Evolutionary conservation across 2,329 filamentous ascomycete genomes (phyloP).

Genomic region (Cryphonectria radicalis): DNA sequence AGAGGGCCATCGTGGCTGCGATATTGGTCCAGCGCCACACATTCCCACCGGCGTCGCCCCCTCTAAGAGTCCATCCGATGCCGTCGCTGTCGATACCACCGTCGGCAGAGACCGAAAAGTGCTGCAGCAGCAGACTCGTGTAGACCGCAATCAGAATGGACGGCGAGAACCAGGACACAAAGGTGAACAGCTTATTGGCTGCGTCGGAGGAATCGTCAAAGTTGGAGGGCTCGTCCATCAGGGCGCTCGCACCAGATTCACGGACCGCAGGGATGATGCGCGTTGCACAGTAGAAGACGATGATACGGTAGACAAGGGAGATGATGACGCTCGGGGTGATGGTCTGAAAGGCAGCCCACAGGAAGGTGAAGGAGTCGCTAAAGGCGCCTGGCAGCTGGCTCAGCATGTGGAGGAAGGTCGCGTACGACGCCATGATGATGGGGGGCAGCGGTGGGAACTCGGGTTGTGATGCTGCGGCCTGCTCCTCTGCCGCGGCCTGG

Average conservation of each 20-base stretch:
- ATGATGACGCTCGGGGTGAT: conserved; percentile 96
- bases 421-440: conserved; percentile 98
- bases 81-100: conserved; percentile 51
- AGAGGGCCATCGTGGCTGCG: conserved; percentile 84
- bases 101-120: conserved; percentile 77
- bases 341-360: conserved; percentile 90
- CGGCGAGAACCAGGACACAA: conserved; percentile 92
- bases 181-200: conserved; percentile 77
- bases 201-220: conserved; percentile 75
- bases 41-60: conserved; percentile 81
- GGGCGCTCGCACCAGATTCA: conserved; percentile 79
- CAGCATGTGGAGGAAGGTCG: conserved; percentile 82
- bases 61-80: conserved; percentile 79
- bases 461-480: conserved; percentile 62
- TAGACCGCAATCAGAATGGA: conserved; percentile 96
- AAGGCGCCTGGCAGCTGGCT: conserved; percentile 82
- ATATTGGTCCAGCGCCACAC: conserved; percentile 95
- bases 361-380: conserved; percentile 81
- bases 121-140: conserved; percentile 91
- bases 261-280: conserved; percentile 94
- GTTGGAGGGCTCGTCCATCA: conserved; percentile 82
- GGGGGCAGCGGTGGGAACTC: conserved; percentile 96
- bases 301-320: conserved; percentile 88
- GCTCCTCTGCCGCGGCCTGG: conserved; percentile 52
- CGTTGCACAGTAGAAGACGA: conserved; percentile 94